These are phyloP conservation scores for Pyrenochaeta sp. DNA, from an alignment of 2,329 filamentous ascomycete genomes.

Conservation along the genomic window DNA sequence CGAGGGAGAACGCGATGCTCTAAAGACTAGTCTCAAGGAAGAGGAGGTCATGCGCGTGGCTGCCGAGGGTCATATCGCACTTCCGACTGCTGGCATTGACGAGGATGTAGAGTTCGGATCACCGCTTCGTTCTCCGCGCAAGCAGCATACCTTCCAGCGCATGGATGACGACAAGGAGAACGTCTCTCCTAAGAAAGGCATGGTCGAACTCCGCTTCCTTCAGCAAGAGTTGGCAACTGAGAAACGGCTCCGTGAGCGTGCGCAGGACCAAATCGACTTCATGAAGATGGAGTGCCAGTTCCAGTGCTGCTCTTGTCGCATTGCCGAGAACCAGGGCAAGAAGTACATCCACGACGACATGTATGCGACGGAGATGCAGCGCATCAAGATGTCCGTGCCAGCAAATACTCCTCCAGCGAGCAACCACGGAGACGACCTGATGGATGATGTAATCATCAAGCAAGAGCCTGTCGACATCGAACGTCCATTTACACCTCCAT, in stretches of 20 bases:
- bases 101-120: slow-evolving; percentile 70
- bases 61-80: slow-evolving; percentile 73
- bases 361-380: slow-evolving; percentile 46
- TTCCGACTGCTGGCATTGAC: slow-evolving; percentile 62
- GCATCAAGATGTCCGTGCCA: slow-evolving; percentile 55
- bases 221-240: slow-evolving; percentile 62
- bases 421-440: slow-evolving; percentile 61
- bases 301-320: slow-evolving; percentile 69
- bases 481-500: slow-evolving; percentile 32
- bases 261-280: slow-evolving; percentile 78
- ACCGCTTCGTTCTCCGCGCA: slow-evolving; percentile 62
- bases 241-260: slow-evolving; percentile 69
- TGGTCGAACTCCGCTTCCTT: slow-evolving; percentile 57
- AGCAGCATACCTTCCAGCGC: slow-evolving; percentile 56
- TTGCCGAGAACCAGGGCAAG: slow-evolving; percentile 50
- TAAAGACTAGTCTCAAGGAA: slow-evolving; percentile 75
- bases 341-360: slow-evolving; percentile 50
- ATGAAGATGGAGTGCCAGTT: slow-evolving; percentile 78
- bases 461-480: slow-evolving; percentile 28
- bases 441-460: slow-evolving; percentile 41
- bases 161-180: slow-evolving; percentile 58
- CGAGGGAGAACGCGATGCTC: slow-evolving; percentile 77
- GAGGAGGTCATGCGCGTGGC: slow-evolving; percentile 78
- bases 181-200: slow-evolving; percentile 53
- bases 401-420: slow-evolving; percentile 70